These are phyloP conservation scores for Cornus controversa DNA, from an alignment of 148 eudicot genomes.

Conservation along the genomic window DNA sequence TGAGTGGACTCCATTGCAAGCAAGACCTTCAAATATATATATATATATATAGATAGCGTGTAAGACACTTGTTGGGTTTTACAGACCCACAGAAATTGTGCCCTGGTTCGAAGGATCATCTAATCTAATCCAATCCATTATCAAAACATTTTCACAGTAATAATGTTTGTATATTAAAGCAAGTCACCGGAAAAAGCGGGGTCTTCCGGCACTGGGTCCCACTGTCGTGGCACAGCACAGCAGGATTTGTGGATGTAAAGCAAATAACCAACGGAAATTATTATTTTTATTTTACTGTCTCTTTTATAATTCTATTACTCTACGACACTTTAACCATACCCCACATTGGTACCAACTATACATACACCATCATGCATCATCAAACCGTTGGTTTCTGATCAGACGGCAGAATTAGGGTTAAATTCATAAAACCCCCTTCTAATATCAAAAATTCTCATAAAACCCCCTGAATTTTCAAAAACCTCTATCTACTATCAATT, in stretches of 20 bases:
- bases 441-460: no score
- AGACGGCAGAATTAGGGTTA: no score
- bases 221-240: conserved; percentile 29
- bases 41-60: conserved; percentile 5
- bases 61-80: background rate
- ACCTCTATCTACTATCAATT: no score
- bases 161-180: background rate
- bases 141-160: background rate
- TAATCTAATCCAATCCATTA: background rate
- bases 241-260: conserved; percentile 19
- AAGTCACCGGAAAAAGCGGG: conserved; percentile 35
- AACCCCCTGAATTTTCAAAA: no score
- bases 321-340: no score
- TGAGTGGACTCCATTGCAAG: background rate
- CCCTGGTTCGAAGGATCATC: background rate
- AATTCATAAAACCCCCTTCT: no score
- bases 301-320: no score
- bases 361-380: no score
- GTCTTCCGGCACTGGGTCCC: conserved; percentile 30
- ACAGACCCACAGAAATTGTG: background rate
- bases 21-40: background rate
- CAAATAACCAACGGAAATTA: background rate
- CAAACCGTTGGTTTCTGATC: no score
- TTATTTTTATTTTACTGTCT: no score
- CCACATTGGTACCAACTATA: no score